Evolutionary conservation across 2,329 filamentous ascomycete genomes (phyloP).

Genomic region (Fusarium scirpi): DNA sequence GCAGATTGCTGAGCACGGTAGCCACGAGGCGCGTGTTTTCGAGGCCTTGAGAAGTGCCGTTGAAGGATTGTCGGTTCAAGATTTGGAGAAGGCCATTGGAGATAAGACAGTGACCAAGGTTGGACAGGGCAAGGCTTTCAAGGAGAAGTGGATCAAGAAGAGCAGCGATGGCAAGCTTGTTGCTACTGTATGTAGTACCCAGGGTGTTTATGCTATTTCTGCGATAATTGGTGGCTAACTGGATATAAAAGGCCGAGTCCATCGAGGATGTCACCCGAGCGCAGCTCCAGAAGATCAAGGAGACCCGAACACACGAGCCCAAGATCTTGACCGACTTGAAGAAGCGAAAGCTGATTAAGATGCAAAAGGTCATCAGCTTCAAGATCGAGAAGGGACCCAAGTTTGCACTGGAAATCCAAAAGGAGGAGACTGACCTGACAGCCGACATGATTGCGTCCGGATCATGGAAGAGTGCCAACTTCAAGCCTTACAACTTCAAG

Average conservation of each 20-base stretch:
- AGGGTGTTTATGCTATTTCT: background rate
- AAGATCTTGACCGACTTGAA: slow-evolving; percentile 85
- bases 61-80: slow-evolving; percentile 84
- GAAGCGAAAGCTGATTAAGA: slow-evolving; percentile 89
- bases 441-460: slow-evolving; percentile 90
- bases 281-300: slow-evolving; percentile 78
- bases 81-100: slow-evolving; percentile 76
- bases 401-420: slow-evolving; percentile 87
- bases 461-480: slow-evolving; percentile 90
- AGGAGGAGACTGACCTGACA: slow-evolving; percentile 95
- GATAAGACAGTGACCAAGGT: slow-evolving; percentile 81
- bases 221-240: slow-evolving; percentile 2
- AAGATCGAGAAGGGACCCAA: slow-evolving; percentile 86
- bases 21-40: slow-evolving; percentile 86
- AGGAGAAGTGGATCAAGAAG: slow-evolving; percentile 77
- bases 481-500: slow-evolving; percentile 90
- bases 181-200: slow-evolving; percentile 58
- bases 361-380: slow-evolving; percentile 88
- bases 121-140: slow-evolving; percentile 96
- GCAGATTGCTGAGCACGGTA: slow-evolving; percentile 78
- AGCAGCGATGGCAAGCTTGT: slow-evolving; percentile 68
- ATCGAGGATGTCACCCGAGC: slow-evolving; percentile 85
- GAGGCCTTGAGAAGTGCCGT: slow-evolving; percentile 77
- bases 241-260: slow-evolving; percentile 66
- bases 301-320: slow-evolving; percentile 76